Conservation (phyloP, 2,329 filamentous ascomycete genomes). For the Coniella lustricola region DNA sequence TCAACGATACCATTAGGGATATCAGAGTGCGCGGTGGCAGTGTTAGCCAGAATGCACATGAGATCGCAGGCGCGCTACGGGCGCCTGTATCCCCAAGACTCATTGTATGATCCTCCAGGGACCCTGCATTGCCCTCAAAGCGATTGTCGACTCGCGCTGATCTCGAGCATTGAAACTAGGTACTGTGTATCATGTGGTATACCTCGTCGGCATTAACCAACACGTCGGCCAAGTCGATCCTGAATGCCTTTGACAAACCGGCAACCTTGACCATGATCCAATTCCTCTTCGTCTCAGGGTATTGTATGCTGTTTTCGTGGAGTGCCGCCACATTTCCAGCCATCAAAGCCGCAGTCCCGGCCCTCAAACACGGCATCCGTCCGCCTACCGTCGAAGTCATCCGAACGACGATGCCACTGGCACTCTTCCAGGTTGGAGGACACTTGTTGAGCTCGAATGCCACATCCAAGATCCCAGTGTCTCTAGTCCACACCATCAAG, state of each 20-base stretch:
- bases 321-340: slow-evolving; percentile 65
- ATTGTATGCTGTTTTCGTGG: slow-evolving; percentile 75
- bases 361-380: slow-evolving; percentile 77
- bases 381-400: slow-evolving; percentile 76
- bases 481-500: slow-evolving; percentile 96
- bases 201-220: slow-evolving; percentile 92
- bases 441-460: slow-evolving; percentile 92
- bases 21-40: slow-evolving; percentile 77
- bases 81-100: slow-evolving; percentile 84
- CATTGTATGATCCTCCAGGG: slow-evolving; percentile 53
- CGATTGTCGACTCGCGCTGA: slow-evolving; percentile 20
- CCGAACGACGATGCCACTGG: slow-evolving; percentile 80
- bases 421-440: slow-evolving; percentile 85
- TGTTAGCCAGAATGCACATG: slow-evolving; percentile 86
- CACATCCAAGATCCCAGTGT: slow-evolving; percentile 91
- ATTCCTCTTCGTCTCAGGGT: slow-evolving; percentile 85
- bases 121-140: slow-evolving; percentile 2
- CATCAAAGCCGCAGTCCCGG: slow-evolving; percentile 65
- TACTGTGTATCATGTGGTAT: slow-evolving; percentile 88
- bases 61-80: slow-evolving; percentile 83
- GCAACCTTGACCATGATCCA: slow-evolving; percentile 88
- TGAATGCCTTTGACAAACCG: slow-evolving; percentile 84
- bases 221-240: slow-evolving; percentile 93
- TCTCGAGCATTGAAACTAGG: slow-evolving; percentile 39
- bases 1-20: slow-evolving; percentile 78